Percentiles rank a stretch among this genome's conserved stretches.
phyloP scores from a whole-genome alignment of 2,329 filamentous ascomycete species.

The Chaetomiaceae sp. region DNA sequence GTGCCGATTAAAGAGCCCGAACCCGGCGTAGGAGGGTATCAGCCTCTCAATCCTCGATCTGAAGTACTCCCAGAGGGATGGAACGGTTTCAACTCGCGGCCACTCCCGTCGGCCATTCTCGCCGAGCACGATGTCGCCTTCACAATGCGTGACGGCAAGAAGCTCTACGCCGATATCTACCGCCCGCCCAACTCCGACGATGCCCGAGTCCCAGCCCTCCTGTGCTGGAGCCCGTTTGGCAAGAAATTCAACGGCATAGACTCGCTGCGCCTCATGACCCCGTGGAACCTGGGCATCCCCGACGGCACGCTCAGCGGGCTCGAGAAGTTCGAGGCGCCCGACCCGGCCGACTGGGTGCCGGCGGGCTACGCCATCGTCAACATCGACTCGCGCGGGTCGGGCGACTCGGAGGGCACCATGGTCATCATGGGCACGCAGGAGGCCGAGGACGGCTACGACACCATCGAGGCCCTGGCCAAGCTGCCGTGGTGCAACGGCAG shows the following conservation, averaged over 20 bases:
- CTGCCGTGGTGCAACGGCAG: slow-evolving; percentile 2
- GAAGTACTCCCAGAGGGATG: slow-evolving; percentile 1
- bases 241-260: slow-evolving; percentile 3
- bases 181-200: not conserved
- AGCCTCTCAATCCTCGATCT: slow-evolving; percentile 1
- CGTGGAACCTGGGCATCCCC: slow-evolving; percentile 3
- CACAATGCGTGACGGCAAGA: slow-evolving; percentile 1
- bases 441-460: slow-evolving; percentile 3
- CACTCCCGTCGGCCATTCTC: not conserved
- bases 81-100: slow-evolving; percentile 6
- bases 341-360: slow-evolving; percentile 3
- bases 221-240: slow-evolving; percentile 5
- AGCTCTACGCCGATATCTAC: slow-evolving; percentile 5
- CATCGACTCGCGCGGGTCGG: slow-evolving; percentile 2
- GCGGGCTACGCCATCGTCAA: slow-evolving; percentile 1
- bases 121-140: slow-evolving; percentile 2
- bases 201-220: slow-evolving; percentile 1
- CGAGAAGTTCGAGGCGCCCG: slow-evolving; percentile 4
- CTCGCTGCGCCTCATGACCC: slow-evolving; percentile 1
- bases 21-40: not conserved
- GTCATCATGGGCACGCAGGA: slow-evolving; percentile 3
- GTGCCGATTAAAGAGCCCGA: slow-evolving; percentile 1
- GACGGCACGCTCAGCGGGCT: slow-evolving; percentile 4
- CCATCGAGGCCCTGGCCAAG: not conserved
- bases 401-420: slow-evolving; percentile 3